Base-by-base conservation (phyloP, 176 grass and related monocot species). In the Bolboschoenus planiculmis region DNA sequence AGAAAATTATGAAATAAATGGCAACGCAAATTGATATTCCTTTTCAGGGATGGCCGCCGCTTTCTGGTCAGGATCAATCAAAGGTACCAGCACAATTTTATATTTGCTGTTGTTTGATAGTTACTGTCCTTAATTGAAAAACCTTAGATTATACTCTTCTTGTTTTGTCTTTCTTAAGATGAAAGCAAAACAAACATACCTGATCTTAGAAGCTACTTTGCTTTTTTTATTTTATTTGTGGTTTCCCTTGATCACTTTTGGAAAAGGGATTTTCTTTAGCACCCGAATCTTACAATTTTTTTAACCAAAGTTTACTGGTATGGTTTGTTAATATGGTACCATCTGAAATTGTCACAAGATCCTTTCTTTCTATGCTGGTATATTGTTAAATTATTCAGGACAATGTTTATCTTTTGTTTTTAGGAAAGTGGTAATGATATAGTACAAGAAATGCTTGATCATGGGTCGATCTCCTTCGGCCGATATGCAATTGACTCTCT, bases 391-490 rank as follows among this genome's bases (percentile, higher is more conserved):
- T 53, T 33, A 4, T 30, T 53, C n/a, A n/a, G 10, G 10, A 70
- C 14, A 29, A 27, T 77, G 5, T 53, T 33, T 77, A 46, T 27
- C 44, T 66, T 65, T 16, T 85, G 84, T 1, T 75, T 33, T 48
- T 47, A 86, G 59, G 14, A 57, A 44, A 46, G 61, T 27, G 88
- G 93, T 89, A 86, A 90, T 65, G 79, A 56, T 44, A 84, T 87
- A 13, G 59, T 88, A 80, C 83, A 90, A 36, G 59, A 96, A 87
- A 91, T 96, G 90, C 79, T 73, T 72, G 81, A 90, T 68, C 94
- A 97, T 85, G 91, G 89, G 0, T 93, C 91, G 16, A 87, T 91
- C 34, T 97, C 94, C 29, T 97, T 97, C 70, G 94, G 94, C 63
- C 92, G 89, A 44, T 97, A 88, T 83, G 91, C 85, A 65, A 18